A percentile compares a stretch with the other conserved stretches of the same genome.
phyloP scores from a whole-genome alignment of 1,284 basidiomycete genomes.

The Schizophyllum commune region DNA sequence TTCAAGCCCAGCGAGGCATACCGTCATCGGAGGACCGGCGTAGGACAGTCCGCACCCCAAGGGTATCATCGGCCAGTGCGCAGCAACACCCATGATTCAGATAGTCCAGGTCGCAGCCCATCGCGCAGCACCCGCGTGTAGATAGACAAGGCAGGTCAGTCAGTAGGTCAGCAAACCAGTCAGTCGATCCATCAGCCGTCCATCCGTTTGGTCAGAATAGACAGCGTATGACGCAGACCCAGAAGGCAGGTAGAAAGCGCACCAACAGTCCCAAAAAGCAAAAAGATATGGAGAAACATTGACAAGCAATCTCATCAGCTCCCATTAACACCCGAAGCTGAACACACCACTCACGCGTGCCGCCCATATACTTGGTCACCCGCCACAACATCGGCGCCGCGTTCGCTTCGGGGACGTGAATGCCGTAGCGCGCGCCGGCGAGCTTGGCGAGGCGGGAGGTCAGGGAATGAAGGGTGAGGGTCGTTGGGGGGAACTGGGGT shows the following conservation, averaged over 20 bases:
- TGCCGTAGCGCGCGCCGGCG: slow-evolving; percentile 43
- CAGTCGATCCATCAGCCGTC: too few species aligned
- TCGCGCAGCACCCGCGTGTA: too few species aligned
- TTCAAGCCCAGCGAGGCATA: too few species aligned
- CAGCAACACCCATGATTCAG: too few species aligned
- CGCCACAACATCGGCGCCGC: slow-evolving; percentile 77
- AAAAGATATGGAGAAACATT: not conserved
- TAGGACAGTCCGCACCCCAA: too few species aligned
- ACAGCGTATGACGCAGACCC: too few species aligned
- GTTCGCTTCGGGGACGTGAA: slow-evolving; percentile 76
- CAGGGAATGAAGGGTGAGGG: slow-evolving; percentile 50
- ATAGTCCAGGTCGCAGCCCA: too few species aligned
- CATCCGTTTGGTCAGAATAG: too few species aligned
- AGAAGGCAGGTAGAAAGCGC: slow-evolving; percentile 1
- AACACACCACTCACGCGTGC: slow-evolving; percentile 59
- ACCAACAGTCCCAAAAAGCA: not conserved
- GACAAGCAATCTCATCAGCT: not conserved
- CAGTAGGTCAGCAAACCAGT: too few species aligned
- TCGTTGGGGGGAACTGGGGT: slow-evolving; percentile 54
- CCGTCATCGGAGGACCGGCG: too few species aligned
- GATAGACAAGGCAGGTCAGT: too few species aligned
- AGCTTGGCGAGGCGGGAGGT: slow-evolving; percentile 55
- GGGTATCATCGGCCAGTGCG: too few species aligned
- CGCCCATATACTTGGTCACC: slow-evolving; percentile 59
- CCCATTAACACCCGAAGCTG: not conserved